These are phyloP conservation scores for Talaromyces stipitatus DNA, from an alignment of 495 filamentous ascomycete species.

Conservation along the genomic window DNA sequence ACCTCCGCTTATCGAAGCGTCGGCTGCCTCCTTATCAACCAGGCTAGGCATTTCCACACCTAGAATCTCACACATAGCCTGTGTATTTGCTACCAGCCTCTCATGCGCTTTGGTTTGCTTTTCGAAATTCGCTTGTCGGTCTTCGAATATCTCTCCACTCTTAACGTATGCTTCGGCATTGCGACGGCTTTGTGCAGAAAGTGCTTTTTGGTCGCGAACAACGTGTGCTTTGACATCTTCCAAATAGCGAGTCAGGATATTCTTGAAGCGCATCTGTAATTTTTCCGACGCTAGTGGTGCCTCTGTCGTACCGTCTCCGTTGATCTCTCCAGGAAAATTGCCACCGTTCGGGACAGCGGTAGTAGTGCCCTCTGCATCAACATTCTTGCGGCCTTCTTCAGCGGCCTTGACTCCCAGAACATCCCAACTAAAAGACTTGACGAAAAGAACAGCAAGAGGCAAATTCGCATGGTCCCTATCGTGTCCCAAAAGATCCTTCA, in stretches of 20 bases:
- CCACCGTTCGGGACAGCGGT: slow-evolving; percentile 40
- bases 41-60: slow-evolving; percentile 93
- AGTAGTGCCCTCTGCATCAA: slow-evolving; percentile 78
- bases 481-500: slow-evolving; percentile 91
- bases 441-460: slow-evolving; percentile 85
- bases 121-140: slow-evolving; percentile 92
- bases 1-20: slow-evolving; percentile 55
- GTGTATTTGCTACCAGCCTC: slow-evolving; percentile 82
- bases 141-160: slow-evolving; percentile 97
- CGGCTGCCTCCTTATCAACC: slow-evolving; percentile 67
- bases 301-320: slow-evolving; percentile 43
- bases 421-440: slow-evolving; percentile 96
- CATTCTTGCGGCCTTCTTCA: slow-evolving; percentile 71
- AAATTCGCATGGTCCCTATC: slow-evolving; percentile 90
- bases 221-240: slow-evolving; percentile 90
- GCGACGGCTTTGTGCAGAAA: slow-evolving; percentile 73
- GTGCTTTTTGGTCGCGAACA: slow-evolving; percentile 78
- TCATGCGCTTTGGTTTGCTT: slow-evolving; percentile 87
- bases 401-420: slow-evolving; percentile 68
- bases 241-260: slow-evolving; percentile 82
- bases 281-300: slow-evolving; percentile 66
- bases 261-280: slow-evolving; percentile 77
- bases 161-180: slow-evolving; percentile 99
- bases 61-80: slow-evolving; percentile 80
- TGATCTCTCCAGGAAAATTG: slow-evolving; percentile 28